phyloP scores from a whole-genome alignment of 2,329 filamentous ascomycete genomes.

The Paracorniculantispora psalliotae region DNA sequence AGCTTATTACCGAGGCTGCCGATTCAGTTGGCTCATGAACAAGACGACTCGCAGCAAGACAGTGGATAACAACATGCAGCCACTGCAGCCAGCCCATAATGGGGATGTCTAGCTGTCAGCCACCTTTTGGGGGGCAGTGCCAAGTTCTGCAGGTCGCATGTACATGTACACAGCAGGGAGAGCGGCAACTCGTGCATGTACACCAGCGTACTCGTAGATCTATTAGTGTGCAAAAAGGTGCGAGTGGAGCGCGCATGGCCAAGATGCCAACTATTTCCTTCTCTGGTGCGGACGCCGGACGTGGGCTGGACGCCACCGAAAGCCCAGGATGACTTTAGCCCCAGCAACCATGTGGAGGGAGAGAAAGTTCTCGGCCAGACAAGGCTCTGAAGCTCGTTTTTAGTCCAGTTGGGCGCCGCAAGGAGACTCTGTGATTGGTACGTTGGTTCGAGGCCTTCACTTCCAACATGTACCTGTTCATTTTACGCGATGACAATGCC shows the following conservation, averaged over 20 bases:
- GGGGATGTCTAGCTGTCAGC: not conserved
- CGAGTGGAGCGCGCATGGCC: not conserved
- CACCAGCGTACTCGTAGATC: conserved; percentile 4
- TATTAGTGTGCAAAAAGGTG: not conserved
- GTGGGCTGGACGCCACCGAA: not conserved
- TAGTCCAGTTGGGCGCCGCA: not conserved
- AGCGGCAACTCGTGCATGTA: not conserved
- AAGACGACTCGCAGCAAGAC: not conserved
- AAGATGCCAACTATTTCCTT: not conserved
- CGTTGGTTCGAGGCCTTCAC: not conserved
- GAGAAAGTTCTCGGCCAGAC: not conserved
- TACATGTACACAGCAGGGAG: not conserved
- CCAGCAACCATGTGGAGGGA: not conserved
- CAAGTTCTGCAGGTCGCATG: not conserved
- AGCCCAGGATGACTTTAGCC: not conserved
- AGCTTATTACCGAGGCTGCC: conserved; percentile 11
- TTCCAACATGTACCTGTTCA: too few species aligned
- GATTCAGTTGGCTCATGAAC: not conserved
- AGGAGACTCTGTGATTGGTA: not conserved
- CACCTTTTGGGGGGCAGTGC: not conserved
- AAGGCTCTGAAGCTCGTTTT: not conserved
- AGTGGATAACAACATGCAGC: not conserved
- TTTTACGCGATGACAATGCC: not conserved
- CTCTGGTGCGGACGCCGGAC: not conserved
- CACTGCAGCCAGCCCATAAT: not conserved